Conservation (phyloP, 208 protist genomes). For the Trypanosoma lewisi region DNA sequence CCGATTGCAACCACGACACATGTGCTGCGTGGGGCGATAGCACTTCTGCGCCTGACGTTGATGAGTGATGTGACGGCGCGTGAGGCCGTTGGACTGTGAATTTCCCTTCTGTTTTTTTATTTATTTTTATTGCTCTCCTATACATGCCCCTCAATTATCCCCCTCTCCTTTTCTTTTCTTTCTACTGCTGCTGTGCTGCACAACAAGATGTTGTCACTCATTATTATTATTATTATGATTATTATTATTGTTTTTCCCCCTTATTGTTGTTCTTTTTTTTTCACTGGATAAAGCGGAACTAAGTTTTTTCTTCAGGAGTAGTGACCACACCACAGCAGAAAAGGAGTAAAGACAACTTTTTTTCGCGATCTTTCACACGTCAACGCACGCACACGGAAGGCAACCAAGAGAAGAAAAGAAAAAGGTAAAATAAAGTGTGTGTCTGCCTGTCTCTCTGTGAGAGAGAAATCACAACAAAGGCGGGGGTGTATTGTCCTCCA, state of each 20-base stretch:
- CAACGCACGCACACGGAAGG: too few relatives aligned
- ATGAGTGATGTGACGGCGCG: background rate
- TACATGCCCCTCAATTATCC: background rate
- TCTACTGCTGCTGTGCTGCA: background rate
- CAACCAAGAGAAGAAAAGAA: too few relatives aligned
- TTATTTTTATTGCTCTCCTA: conserved; percentile 7
- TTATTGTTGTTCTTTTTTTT: background rate
- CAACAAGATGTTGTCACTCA: too few relatives aligned
- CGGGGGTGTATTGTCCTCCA: too few relatives aligned
- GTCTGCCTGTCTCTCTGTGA: too few relatives aligned
- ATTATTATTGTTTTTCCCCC: too few relatives aligned
- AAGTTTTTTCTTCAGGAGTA: background rate
- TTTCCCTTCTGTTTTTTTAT: background rate
- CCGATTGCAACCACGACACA: conserved; percentile 17
- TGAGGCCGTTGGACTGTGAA: conserved; percentile 3
- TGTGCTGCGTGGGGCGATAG: conserved; percentile 16
- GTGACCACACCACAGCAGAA: background rate
- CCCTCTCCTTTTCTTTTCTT: background rate
- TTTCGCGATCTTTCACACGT: too few relatives aligned
- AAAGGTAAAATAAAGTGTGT: too few relatives aligned
- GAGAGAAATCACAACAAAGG: too few relatives aligned
- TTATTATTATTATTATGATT: too few relatives aligned
- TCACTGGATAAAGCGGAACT: background rate
- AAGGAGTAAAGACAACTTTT: too few relatives aligned
- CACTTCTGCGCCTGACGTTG: conserved; percentile 20